Conservation (phyloP, 2,329 filamentous ascomycete species). For the Epichloe elymi region DNA sequence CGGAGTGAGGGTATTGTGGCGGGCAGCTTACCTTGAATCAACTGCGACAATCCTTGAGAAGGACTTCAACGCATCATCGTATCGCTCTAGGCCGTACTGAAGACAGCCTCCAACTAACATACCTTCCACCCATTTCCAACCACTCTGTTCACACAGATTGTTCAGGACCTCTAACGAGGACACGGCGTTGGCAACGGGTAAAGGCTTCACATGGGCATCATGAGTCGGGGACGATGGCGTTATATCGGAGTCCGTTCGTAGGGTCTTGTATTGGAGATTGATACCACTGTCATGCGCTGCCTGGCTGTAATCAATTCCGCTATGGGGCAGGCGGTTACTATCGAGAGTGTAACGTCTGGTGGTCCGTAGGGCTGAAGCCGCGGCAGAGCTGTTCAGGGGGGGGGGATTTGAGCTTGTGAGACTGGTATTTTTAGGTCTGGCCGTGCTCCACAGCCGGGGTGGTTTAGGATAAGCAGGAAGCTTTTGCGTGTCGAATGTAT, state of each 20-base stretch:
- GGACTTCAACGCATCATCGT: constrained; percentile 63
- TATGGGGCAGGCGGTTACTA: neutral
- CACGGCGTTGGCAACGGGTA: constrained; percentile 42
- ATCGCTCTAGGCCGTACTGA: constrained; percentile 78
- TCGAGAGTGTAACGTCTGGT: constrained; percentile 1
- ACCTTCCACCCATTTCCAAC: constrained; percentile 84
- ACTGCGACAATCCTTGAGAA: constrained; percentile 51
- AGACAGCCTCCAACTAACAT: constrained; percentile 85
- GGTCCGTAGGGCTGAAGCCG: neutral
- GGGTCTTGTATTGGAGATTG: neutral
- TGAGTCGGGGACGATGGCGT: constrained; percentile 4
- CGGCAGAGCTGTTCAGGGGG: neutral
- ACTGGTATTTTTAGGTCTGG: neutral
- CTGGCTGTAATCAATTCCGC: neutral
- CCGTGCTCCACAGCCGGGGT: constrained; percentile 19
- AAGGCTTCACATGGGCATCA: constrained; percentile 10
- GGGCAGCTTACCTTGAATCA: constrained; percentile 37
- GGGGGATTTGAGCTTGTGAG: neutral
- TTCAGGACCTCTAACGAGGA: constrained; percentile 59
- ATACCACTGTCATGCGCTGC: neutral
- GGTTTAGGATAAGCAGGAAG: constrained; percentile 43
- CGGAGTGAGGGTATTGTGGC: constrained; percentile 17
- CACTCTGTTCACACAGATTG: constrained; percentile 63
- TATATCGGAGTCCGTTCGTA: neutral
- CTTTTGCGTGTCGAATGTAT: constrained; percentile 28